Evolutionary conservation across 768 basidiomycete genomes (phyloP).

Genomic region (Pleurotus cornucopiae): DNA sequence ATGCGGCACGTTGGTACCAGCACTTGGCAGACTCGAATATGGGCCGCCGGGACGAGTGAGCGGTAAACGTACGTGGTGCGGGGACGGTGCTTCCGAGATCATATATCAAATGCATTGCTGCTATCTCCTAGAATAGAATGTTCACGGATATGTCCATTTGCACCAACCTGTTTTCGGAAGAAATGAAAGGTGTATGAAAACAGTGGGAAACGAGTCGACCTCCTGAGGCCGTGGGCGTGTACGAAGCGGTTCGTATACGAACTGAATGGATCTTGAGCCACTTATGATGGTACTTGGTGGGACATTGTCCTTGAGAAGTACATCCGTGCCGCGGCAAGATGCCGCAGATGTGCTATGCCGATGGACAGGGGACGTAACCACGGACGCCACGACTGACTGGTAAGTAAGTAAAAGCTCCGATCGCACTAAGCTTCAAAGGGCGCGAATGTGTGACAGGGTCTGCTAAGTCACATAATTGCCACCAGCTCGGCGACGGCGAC

Average conservation of each 20-base stretch:
- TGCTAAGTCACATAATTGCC: slow-evolving; percentile 3
- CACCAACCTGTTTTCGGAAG: too few species aligned
- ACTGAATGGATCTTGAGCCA: too few species aligned
- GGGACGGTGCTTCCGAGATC: too few species aligned
- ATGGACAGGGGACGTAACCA: not conserved
- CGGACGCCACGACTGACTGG: not conserved
- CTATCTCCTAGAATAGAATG: too few species aligned
- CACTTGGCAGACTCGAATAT: not conserved
- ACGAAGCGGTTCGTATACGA: too few species aligned
- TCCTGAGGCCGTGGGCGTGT: too few species aligned
- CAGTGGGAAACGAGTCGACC: too few species aligned
- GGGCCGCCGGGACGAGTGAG: slow-evolving; percentile 3
- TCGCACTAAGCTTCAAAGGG: slow-evolving; percentile 5
- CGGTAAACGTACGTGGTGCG: not conserved
- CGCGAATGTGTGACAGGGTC: not conserved
- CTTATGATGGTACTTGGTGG: too few species aligned
- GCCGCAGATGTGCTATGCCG: not conserved
- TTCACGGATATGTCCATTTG: too few species aligned
- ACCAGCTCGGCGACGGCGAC: not conserved
- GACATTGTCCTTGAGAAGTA: not conserved
- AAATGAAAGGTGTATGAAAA: too few species aligned
- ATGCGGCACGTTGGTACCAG: not conserved
- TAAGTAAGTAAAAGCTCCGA: not conserved
- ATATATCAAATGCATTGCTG: too few species aligned
- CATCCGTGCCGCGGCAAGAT: slow-evolving; percentile 1